A percentile compares a stretch with the other conserved stretches of the same genome.
Evolutionary conservation across 352 stramenopile species (phyloP).

Genomic region (Globisporangium takayamanum): DNA sequence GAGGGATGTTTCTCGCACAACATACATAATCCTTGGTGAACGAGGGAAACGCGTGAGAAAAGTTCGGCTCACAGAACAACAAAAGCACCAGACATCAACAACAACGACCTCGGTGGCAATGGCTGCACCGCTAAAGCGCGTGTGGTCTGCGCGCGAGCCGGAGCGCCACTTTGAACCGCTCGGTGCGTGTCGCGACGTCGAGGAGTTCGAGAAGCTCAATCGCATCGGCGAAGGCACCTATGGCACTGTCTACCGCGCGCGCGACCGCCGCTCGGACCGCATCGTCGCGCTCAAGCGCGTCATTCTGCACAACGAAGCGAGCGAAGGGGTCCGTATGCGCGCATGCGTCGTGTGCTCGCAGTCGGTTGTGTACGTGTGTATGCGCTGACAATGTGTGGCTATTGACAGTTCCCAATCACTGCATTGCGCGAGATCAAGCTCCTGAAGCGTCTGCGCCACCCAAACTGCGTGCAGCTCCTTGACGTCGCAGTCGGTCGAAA

Average conservation of each 20-base stretch:
- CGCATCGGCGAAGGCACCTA: conserved; percentile 82
- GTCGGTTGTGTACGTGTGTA: background rate
- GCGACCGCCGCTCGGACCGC: conserved; percentile 49
- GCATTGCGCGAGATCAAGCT: conserved; percentile 73
- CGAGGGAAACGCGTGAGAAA: too few species aligned
- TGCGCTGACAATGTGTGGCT: background rate
- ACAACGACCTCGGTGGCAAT: background rate
- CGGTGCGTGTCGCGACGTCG: conserved; percentile 45
- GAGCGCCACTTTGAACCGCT: conserved; percentile 38
- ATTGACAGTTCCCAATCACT: conserved; percentile 61
- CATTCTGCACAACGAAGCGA: conserved; percentile 87
- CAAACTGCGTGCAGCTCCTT: conserved; percentile 67
- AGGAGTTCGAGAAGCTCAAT: conserved; percentile 72
- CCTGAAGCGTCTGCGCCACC: conserved; percentile 57
- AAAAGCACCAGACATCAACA: too few species aligned
- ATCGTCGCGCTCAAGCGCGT: conserved; percentile 90
- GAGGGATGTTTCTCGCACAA: too few species aligned
- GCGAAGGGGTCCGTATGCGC: conserved; percentile 67
- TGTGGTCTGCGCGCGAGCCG: conserved; percentile 11
- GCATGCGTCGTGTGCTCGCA: background rate
- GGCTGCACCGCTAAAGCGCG: background rate
- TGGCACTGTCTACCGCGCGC: conserved; percentile 87
- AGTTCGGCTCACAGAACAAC: too few species aligned
- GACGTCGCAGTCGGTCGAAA: conserved; percentile 69
- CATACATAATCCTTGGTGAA: too few species aligned